phyloP scores from a whole-genome alignment of 2,329 filamentous ascomycete species.

The Neopestalotiopsis clavispora region DNA sequence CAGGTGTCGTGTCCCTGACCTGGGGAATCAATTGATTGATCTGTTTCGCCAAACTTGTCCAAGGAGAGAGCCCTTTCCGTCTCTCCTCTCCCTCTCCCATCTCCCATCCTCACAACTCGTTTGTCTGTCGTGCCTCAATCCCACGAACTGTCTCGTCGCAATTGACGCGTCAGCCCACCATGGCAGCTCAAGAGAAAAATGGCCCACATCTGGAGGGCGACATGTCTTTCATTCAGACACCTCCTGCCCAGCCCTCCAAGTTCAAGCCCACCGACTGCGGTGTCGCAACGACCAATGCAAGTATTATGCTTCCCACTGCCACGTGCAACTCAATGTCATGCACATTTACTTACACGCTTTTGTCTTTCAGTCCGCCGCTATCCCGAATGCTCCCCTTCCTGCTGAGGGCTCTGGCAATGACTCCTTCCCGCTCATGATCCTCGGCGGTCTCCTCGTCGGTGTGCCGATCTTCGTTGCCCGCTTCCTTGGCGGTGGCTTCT shows the following conservation, averaged over 20 bases:
- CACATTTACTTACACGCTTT: background rate
- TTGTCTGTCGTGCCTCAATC: too few relatives aligned
- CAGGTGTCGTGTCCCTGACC: background rate
- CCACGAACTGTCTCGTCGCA: background rate
- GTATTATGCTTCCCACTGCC: constrained; percentile 36
- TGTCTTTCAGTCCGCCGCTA: constrained; percentile 70
- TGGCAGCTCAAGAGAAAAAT: constrained; percentile 25
- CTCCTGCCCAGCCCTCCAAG: constrained; percentile 51
- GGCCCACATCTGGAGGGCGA: constrained; percentile 38
- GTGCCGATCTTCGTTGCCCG: constrained; percentile 80
- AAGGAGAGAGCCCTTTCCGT: background rate
- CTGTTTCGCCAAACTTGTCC: background rate
- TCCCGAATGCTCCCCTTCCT: constrained; percentile 90
- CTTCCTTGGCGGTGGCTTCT: constrained; percentile 79
- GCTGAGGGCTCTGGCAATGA: constrained; percentile 83
- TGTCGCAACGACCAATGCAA: constrained; percentile 46
- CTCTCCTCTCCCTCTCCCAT: background rate
- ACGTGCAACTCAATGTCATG: background rate
- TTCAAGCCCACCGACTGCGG: constrained; percentile 69
- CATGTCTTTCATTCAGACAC: constrained; percentile 49
- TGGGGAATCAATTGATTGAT: background rate
- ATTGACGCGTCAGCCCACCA: constrained; percentile 16
- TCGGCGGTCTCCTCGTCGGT: constrained; percentile 69
- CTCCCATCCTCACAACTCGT: background rate
- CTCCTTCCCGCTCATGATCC: constrained; percentile 80